Conservation (phyloP, 257 asterid genomes). For the Nicotiana undulata region DNA sequence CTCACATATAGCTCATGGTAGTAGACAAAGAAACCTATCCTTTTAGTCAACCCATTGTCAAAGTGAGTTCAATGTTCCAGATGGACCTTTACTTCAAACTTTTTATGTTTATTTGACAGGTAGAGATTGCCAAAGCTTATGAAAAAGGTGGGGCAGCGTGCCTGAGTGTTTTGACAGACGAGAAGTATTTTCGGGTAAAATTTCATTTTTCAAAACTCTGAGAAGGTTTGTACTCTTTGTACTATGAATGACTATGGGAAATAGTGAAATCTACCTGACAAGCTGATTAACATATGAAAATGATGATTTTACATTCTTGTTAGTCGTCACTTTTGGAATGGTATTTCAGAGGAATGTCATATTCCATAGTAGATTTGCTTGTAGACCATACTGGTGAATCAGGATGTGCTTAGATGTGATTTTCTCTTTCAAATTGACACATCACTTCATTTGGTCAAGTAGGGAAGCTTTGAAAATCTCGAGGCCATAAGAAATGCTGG, state of each 20-base stretch:
- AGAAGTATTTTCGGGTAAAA: slow-evolving; percentile 71
- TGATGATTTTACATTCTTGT: too few species aligned
- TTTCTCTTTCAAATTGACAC: neutral
- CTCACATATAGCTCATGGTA: neutral
- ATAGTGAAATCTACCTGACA: too few species aligned
- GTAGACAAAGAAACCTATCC: neutral
- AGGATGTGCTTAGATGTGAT: neutral
- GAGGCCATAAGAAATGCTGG: slow-evolving; percentile 70
- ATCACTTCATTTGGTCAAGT: neutral
- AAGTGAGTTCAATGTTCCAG: neutral
- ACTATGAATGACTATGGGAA: too few species aligned
- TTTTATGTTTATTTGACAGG: slow-evolving; percentile 37
- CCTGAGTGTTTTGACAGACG: slow-evolving; percentile 83
- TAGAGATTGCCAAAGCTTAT: slow-evolving; percentile 83
- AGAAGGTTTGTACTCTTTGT: too few species aligned
- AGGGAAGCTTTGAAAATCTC: slow-evolving; percentile 89
- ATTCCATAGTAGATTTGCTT: neutral
- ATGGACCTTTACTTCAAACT: neutral
- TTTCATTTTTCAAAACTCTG: neutral
- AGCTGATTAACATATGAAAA: too few species aligned
- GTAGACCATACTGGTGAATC: neutral
- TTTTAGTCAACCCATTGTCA: neutral
- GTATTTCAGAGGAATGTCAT: too few species aligned
- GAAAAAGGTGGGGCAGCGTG: slow-evolving; percentile 96
- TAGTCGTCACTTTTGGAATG: too few species aligned